Evolutionary conservation across 495 filamentous ascomycete genomes (phyloP).

Genomic region (Letharia columbiana): DNA sequence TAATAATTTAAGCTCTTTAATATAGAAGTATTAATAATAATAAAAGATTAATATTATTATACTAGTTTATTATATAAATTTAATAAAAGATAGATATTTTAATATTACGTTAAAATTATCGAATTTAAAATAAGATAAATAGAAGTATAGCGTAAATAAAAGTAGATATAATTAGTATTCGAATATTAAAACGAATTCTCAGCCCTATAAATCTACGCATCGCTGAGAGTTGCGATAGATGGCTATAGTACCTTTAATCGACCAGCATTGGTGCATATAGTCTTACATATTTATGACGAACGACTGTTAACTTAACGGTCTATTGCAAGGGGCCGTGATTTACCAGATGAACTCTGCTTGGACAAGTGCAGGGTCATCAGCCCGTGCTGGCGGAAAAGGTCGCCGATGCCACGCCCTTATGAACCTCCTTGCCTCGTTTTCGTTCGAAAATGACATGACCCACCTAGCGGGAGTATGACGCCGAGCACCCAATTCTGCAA

Average conservation of each 20-base stretch:
- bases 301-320: neutral
- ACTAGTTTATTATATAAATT: no score
- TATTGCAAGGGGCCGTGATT: constrained; percentile 1
- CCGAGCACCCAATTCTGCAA: neutral
- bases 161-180: no score
- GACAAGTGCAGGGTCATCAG: constrained; percentile 31
- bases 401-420: constrained; percentile 48
- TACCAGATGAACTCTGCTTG: constrained; percentile 44
- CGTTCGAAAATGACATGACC: constrained; percentile 41
- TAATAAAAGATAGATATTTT: no score
- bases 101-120: no score
- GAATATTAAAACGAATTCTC: neutral
- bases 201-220: no score
- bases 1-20: no score
- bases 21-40: no score
- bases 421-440: constrained; percentile 46
- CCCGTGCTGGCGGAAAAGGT: constrained; percentile 29
- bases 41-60: no score
- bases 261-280: neutral
- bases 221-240: neutral
- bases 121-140: no score
- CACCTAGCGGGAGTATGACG: constrained; percentile 28
- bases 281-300: neutral
- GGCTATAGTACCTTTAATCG: neutral
- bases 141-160: no score